Base-by-base conservation (phyloP, 352 stramenopile genomes). In the Phytophthora vignae region DNA sequence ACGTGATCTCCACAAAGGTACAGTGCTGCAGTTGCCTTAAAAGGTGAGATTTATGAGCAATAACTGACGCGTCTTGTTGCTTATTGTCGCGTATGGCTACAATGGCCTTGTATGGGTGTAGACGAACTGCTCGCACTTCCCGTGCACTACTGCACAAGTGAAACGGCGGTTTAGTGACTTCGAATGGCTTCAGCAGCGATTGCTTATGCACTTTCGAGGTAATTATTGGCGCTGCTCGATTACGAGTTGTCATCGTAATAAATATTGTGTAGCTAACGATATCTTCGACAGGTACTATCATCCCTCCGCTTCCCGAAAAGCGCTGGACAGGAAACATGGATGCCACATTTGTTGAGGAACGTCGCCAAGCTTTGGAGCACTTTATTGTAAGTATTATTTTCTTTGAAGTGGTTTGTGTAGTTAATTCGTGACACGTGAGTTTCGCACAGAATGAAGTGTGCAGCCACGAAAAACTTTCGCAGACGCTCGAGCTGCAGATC, bases 121-220 rank as follows among this genome's bases (percentile, higher is more conserved):
- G 89, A 93, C 84, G 2, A 90, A 94, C 31, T 84, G 78, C 19
- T 73, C 69, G 19, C 74, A 83, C 21, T 96, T 96, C 48, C 87
- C 87, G 8, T 91, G 82, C 55, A 69, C 76, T 11, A 76, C 78
- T 7, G 86, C 83, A 27, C 87, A 95, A 90, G 89, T 98, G 31
- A 92, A 92, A 54, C 81, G 92, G 9, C 83, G 92, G 12, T 98
- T 96, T 68, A 96, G 87, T 59, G 92, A 98, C 72, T 97, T 98
- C 53, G 87, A 95, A 60, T 98, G 92, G 92, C 82, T 97, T 7
- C 92, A 97, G 33, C 75, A 94, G 59, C 83, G 92, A 7, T 69
- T 98, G 27, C 60, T 91, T 14, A 79, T 87, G 66, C 77, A 90
- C 40, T 97, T 93, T 79, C 87, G 85, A 80, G 90, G 87, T 93